Evolutionary conservation across 306 rosid genomes (phyloP), one percentile per base, ranked within the genome.

Genomic region (Senna siamea): DNA sequence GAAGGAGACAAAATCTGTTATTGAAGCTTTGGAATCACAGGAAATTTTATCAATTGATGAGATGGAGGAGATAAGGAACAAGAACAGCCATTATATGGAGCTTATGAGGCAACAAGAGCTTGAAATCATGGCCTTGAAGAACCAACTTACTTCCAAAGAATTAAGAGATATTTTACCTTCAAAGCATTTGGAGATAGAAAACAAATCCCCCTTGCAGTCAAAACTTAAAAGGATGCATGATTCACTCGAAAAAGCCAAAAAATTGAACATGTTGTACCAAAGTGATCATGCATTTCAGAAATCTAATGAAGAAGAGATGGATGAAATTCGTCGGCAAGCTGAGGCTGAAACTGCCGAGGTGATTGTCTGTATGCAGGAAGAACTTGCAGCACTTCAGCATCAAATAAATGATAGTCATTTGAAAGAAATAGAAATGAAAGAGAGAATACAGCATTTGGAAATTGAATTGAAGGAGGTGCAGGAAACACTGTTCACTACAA

Each of bases 341-440:
- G 99, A 94, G 70, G 96, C 89, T 67, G 99, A 94, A 88, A 94
- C 99, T 53, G 95, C 85, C 15, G 96, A 91, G 91, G 99, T 87
- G 69, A 94, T 94, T 59, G 96, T 92, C 59, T 88, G 93, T 73
- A 76, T 94, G 92, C 97, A 94, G 85, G 99, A 94, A 84, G 99
- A 94, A 84, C 96, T 94, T 78, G 82, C 73, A 8, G 48, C 69
- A 51, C 93, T 94, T 72, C 92, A 94, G 75, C 82, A 83, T 66
- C 92, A 94, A 82, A 87, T 92, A 61, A 88, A 88, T 58, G 89
- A 83, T 64, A 81, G 85, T 70, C 81, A 78, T 76, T 66, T 85
- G 80, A 91, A 81, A 80, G 95, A 94, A 78, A 59, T 63, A n/a
- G 96, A 89, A 85, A 84, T 88, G 97, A 87, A 75, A 44, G 82